phyloP scores from a whole-genome alignment of 192 early-diverging fungal species.

The Pilobolus umbonatus region DNA sequence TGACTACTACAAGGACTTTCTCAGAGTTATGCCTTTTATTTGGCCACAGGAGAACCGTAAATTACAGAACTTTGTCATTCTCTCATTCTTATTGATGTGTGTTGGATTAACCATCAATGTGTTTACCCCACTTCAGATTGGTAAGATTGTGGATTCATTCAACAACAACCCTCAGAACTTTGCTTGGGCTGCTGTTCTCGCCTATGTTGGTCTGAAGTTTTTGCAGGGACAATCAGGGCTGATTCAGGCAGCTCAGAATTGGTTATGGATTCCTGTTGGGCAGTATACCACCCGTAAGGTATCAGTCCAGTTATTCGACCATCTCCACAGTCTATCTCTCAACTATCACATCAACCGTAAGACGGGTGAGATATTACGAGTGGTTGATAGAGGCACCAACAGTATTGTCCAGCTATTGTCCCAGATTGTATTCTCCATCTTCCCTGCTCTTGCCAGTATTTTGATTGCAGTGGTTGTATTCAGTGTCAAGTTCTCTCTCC shows the following conservation, averaged over 20 bases:
- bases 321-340: constrained; percentile 82
- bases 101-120: constrained; percentile 76
- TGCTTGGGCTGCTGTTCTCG: constrained; percentile 49
- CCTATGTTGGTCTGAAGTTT: constrained; percentile 59
- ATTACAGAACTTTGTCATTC: constrained; percentile 65
- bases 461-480: constrained; percentile 76
- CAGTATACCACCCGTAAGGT: constrained; percentile 91
- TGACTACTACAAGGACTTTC: constrained; percentile 32
- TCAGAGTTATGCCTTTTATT: constrained; percentile 72
- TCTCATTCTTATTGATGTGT: constrained; percentile 62
- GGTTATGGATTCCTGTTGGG: constrained; percentile 88
- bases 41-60: constrained; percentile 62
- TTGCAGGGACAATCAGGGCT: constrained; percentile 69
- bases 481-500: constrained; percentile 57
- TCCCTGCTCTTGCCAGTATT: constrained; percentile 87
- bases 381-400: constrained; percentile 74
- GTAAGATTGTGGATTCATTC: constrained; percentile 61
- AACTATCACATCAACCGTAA: constrained; percentile 92
- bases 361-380: constrained; percentile 90
- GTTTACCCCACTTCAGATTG: constrained; percentile 80
- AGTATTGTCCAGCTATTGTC: constrained; percentile 72
- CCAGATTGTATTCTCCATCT: constrained; percentile 83
- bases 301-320: constrained; percentile 83
- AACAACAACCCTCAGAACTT: constrained; percentile 8
- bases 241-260: constrained; percentile 72